Base-by-base conservation (phyloP, 169 alveolate species). In the Eimeria falciformis region DNA sequence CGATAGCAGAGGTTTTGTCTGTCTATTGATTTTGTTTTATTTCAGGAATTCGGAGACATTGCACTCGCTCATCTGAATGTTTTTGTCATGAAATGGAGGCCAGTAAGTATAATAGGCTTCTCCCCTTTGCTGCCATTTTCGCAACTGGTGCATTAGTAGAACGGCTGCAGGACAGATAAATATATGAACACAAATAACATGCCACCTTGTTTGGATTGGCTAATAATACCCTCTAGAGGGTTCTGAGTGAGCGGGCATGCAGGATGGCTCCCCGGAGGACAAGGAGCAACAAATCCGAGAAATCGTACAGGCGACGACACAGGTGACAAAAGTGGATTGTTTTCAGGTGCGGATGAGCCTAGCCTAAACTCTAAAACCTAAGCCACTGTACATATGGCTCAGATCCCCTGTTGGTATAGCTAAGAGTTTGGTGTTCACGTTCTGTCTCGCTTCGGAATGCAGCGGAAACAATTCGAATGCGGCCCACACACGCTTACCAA, bases 401-500 rank as follows among this genome's bases (percentile, higher is more conserved):
- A 18, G 71, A 7, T n/a, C 9, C 40, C 71, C 9, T 62, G 25
- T 18, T n/a, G n/a, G 25, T 18, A 62, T 7, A 18, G n/a, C n/a
- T 62, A 18, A n/a, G 25, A n/a, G 25, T 18, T n/a, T 62, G 25
- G 14, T 1, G n/a, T 7, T 0, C n/a, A 25, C n/a, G 23, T 25
- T 68, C 21, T 33, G 40, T 68, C 21, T 68, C 2, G 47, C 23
- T 23, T 68, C 7, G 11, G 58, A 18, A 45, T 55, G 25, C 71
- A 82, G 90, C 18, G 43, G 40, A 82, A 82, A 17, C n/a, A 65
- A 33, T 82, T 82, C 62, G 65, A 82, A 5, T 82, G 90, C 29
- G 90, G 90, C 23, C 56, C 43, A 21, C 56, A n/a, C 37, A 82
- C 90, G n/a, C 90, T 82, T 40, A 50, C 65, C 6, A 82, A 82